Base-by-base conservation (phyloP, 192 early-diverging fungal genomes). In the Dissophora globulifera region DNA sequence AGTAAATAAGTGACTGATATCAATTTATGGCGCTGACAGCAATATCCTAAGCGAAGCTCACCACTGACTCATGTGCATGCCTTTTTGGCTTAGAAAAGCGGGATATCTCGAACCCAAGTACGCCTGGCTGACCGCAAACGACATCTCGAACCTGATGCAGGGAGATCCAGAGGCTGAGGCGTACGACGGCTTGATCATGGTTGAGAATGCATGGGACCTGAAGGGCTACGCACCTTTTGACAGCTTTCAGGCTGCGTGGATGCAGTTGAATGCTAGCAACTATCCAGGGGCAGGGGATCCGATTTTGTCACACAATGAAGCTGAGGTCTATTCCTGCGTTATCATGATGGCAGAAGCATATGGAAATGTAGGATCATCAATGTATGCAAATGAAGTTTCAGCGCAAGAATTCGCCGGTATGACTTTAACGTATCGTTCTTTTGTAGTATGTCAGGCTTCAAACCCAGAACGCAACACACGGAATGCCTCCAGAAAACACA, bases 241-340 rank as follows among this genome's bases (percentile, higher is more conserved):
- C 30, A 33, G 23, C 2, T 84, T 84, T 57, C 20, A 74, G 9
- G 47, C 68, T 17, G 26, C 57, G 20, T 84, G 83, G 83, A 50
- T 70, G 30, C 22, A 22, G 2, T 48, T 71, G 33, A 42, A 62
- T 20, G 4, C 23, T 2, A 41, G 69, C 50, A 82, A 78, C 1
- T 84, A 79, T 50, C 83, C 83, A 11, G 69, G 64, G 45, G 69
- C 80, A 25, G 83, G 68, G 2, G 35, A 55, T 33, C 54, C 33
- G 15, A 50, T 61, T 3, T 52, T 81, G 13, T 64, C 35, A 5
- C 59, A 64, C 7, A 78, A 74, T 25, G 79, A 83, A 61, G 79
- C 65, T 32, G 64, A 80, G 29, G 83, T 80, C 0, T 84, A 84
- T 46, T 74, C 80, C 1, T 84, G 80, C 30, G 79, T 80, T 50